Evolutionary conservation across 2,329 filamentous ascomycete species (phyloP).

Genomic region (Fusarium camptoceras): DNA sequence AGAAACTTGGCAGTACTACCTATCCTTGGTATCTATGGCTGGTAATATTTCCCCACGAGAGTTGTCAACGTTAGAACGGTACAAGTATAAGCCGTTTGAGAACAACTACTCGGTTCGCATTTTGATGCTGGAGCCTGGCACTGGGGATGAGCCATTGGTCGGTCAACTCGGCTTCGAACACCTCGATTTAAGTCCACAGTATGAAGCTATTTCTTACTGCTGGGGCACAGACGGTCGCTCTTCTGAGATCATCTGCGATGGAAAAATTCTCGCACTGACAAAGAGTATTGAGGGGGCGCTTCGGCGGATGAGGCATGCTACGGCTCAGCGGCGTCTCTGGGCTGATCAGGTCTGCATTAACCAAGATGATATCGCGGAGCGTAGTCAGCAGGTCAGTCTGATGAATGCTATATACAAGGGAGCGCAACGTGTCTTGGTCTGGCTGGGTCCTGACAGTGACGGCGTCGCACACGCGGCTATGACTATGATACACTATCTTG

Average conservation of each 20-base stretch:
- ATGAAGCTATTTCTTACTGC: constrained; percentile 54
- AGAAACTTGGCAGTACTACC: neutral
- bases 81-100: constrained; percentile 41
- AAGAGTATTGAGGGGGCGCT: constrained; percentile 50
- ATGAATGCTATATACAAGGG: constrained; percentile 55
- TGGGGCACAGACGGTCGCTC: constrained; percentile 48
- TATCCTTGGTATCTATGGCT: constrained; percentile 30
- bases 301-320: constrained; percentile 44
- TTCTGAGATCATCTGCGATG: constrained; percentile 43
- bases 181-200: constrained; percentile 42
- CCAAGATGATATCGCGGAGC: constrained; percentile 52
- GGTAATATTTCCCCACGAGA: constrained; percentile 3
- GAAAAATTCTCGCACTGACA: constrained; percentile 45
- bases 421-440: constrained; percentile 51
- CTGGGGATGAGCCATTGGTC: constrained; percentile 44
- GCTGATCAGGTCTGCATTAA: constrained; percentile 58
- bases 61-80: constrained; percentile 9
- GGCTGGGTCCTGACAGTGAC: constrained; percentile 50
- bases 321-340: constrained; percentile 50
- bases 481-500: constrained; percentile 45
- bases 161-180: constrained; percentile 45
- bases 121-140: constrained; percentile 49
- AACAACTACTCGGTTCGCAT: constrained; percentile 47
- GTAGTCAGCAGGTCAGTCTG: constrained; percentile 52
- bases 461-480: constrained; percentile 47